Base-by-base conservation (phyloP, 805 yeast genomes). In the Isabelozyma gotoi region DNA sequence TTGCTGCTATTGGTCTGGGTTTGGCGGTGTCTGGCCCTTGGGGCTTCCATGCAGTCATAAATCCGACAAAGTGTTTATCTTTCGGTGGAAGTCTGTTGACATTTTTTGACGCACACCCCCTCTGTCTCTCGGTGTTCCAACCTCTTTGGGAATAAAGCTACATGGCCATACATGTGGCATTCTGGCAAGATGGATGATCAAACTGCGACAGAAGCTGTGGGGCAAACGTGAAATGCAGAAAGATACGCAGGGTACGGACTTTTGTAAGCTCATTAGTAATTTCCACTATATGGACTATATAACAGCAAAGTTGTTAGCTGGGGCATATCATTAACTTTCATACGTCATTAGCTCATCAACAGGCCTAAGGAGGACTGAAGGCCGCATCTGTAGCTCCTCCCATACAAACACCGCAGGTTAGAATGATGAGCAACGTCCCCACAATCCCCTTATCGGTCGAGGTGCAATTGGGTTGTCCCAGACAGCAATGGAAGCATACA, bases 401-500 rank as follows among this genome's bases (percentile, higher is more conserved):
- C 14, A 36, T 19, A 12, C 39, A 36, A 2, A 36, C 7, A 5
- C 39, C 39, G 18, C 39, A 36, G 7, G 39, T 36, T n/a, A 43
- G 20, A 11, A 40, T 29, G 7, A 41, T 32, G 29, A 38, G 21
- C 16, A 46, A 31, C 19, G 33, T 44, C 10, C 47, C 48, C 3
- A 48, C 3, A 6, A 40, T 14, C 14, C 19, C 24, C n/a, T 34
- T 17, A 31, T 50, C 54, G 5, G 50, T 35, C 8, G 16, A 41
- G 10, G 49, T 49, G 34, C 45, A 47, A 29, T 44, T 47, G n/a
- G 40, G 14, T 18, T 40, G 41, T 1, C 45, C 40, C 21, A 10
- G 21, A 24, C 51, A 46, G 21, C 49, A 40, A 11, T 47, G 47
- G 27, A 44, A 49, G 29, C 55, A 51, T 11, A 19, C 12, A 16